Evolutionary conservation across 352 stramenopile species (phyloP).

Genomic region (Phytophthora quininea): DNA sequence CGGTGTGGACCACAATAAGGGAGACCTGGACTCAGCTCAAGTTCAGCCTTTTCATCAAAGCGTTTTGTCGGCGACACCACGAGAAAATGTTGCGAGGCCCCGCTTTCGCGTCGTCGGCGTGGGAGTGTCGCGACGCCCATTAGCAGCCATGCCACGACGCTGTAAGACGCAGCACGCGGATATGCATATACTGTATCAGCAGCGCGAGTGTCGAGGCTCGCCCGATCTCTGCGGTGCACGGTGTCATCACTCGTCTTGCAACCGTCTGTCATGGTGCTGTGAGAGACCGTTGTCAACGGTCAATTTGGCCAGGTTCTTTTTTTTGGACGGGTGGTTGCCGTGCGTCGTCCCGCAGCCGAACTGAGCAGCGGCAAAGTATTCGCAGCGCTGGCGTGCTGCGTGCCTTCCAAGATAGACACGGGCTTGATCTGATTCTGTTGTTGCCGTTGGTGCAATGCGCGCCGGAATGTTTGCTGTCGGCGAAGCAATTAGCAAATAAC

Average conservation of each 20-base stretch:
- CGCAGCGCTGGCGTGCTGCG: too few species aligned
- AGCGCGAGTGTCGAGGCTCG: too few species aligned
- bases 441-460: too few species aligned
- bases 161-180: too few species aligned
- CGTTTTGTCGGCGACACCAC: neutral
- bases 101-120: neutral
- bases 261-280: neutral
- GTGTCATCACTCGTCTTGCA: neutral
- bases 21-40: neutral
- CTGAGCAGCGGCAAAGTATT: too few species aligned
- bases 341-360: neutral
- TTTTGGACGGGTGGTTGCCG: constrained; percentile 14
- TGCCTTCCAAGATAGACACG: too few species aligned
- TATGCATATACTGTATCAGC: neutral
- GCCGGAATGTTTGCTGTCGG: too few species aligned
- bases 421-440: too few species aligned
- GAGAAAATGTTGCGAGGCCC: neutral
- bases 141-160: too few species aligned
- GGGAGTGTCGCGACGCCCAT: neutral
- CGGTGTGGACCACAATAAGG: neutral
- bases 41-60: neutral
- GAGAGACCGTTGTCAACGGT: too few species aligned
- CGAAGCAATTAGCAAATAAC: neutral
- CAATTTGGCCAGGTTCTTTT: constrained; percentile 18
- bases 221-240: neutral